These are phyloP conservation scores for Omphalotus olearius DNA, from an alignment of 1,284 basidiomycete species.

Conservation along the genomic window DNA sequence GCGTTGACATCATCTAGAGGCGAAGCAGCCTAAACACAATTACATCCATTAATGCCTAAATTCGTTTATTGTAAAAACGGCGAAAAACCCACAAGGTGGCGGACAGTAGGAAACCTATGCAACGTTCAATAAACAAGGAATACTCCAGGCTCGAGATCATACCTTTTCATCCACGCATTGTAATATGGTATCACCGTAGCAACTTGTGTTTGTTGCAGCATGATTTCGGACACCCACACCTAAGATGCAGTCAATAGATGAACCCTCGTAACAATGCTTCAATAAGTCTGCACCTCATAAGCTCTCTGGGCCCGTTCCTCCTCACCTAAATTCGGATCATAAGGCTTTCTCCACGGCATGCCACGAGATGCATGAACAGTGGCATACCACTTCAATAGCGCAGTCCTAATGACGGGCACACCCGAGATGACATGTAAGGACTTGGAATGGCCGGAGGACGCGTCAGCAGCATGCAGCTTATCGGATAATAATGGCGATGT, in stretches of 20 bases:
- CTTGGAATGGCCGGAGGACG: conserved; percentile 5
- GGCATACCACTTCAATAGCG: conserved; percentile 67
- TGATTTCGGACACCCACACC: conserved; percentile 92
- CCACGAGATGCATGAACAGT: conserved; percentile 57
- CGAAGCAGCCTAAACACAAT: conserved; percentile 47
- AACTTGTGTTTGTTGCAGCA: conserved; percentile 96
- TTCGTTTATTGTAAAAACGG: background rate
- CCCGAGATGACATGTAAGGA: conserved; percentile 8
- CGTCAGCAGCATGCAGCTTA: background rate
- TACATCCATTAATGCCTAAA: background rate
- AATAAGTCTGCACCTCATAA: conserved; percentile 56
- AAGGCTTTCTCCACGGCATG: conserved; percentile 87
- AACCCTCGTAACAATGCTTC: background rate
- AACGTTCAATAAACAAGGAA: background rate
- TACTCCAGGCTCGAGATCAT: conserved; percentile 22
- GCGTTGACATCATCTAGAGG: conserved; percentile 84
- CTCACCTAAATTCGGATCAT: conserved; percentile 42
- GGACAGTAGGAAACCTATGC: conserved; percentile 78
- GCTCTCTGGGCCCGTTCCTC: conserved; percentile 67
- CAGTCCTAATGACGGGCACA: conserved; percentile 16
- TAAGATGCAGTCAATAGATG: conserved; percentile 24
- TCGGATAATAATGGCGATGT: background rate
- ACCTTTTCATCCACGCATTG: conserved; percentile 80
- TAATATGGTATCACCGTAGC: conserved; percentile 89
- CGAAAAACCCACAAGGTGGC: conserved; percentile 55